Base-by-base conservation (phyloP, 1,139 yeast genomes). In the Geotrichum klebahnii region DNA sequence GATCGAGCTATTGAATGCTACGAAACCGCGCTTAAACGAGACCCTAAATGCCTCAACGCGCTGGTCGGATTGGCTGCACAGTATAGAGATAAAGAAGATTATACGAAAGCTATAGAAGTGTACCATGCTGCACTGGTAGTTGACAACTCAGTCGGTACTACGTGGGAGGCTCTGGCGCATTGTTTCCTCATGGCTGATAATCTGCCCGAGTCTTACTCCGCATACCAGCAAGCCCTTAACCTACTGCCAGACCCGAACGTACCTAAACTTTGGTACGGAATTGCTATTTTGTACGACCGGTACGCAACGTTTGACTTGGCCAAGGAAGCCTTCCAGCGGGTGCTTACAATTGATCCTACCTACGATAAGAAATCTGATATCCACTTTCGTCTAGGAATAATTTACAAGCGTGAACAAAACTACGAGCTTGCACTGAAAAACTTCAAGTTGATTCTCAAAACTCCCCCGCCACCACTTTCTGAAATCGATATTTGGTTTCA, bases 401-500 rank as follows among this genome's bases (percentile, higher is more conserved):
- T 92, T 52, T 92, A 92, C 72, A 92, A 90, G 70, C 96, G 90
- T 67, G 97, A 92, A 68, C 86, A 85, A 47, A 89, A 92, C 69
- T 77, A 86, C 66, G 79, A 81, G 53, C 85, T 83, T 64, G 95
- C 96, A 3, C 75, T 92, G 55, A 97, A 90, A 67, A 92, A 97
- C 66, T 92, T 92, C 75, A 84, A 88, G 66, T 92, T 90, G 68
- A 92, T 92, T 57, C 72, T 92, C 59, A 77, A 83, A 51, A 84
- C 83, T 67, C 98, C 98, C 1, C 98, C 98, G 0, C 84, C 88
- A 49, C 98, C 98, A 1, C 74, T 92, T 58, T 90, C 97, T 41
- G 96, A 89, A 65, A 89, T 96, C 44, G 98, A 92, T 66, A 95
- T 92, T 50, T 92, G 97, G 97, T 92, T 92, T 72, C 98, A 92